phyloP scores from a whole-genome alignment of 345 rosid genomes.

The Tarenaya hassleriana region DNA sequence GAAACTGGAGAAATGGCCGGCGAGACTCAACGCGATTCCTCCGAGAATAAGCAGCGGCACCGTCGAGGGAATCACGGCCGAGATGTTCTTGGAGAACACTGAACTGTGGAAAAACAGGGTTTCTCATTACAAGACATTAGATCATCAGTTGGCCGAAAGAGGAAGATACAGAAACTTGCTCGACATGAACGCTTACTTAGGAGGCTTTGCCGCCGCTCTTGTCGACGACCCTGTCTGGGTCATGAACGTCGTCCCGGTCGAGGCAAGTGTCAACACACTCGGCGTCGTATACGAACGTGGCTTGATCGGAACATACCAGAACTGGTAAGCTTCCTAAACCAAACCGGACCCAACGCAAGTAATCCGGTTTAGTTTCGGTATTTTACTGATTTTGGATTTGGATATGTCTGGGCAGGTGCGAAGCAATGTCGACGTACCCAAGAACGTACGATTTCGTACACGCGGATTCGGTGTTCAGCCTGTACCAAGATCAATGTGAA shows the following conservation, averaged over 20 bases:
- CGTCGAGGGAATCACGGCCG: conserved; percentile 47
- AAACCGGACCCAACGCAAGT: neutral
- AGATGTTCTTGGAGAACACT: conserved; percentile 43
- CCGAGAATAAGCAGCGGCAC: conserved; percentile 65
- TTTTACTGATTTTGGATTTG: neutral
- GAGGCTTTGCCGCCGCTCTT: conserved; percentile 85
- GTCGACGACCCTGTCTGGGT: conserved; percentile 77
- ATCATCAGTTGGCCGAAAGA: conserved; percentile 48
- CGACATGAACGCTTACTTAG: conserved; percentile 74
- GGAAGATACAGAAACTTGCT: conserved; percentile 89
- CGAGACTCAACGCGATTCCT: conserved; percentile 59
- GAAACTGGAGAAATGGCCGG: conserved; percentile 67
- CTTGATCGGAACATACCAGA: conserved; percentile 84
- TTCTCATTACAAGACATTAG: conserved; percentile 59
- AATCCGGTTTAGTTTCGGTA: neutral
- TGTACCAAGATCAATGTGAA: conserved; percentile 63
- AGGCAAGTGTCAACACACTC: conserved; percentile 54
- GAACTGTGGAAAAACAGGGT: conserved; percentile 67
- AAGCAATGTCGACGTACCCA: conserved; percentile 98
- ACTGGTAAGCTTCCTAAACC: conserved; percentile 43
- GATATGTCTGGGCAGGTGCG: conserved; percentile 21
- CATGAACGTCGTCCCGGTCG: conserved; percentile 71
- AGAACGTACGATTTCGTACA: conserved; percentile 91
- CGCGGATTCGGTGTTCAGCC: conserved; percentile 65
- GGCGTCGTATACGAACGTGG: conserved; percentile 89